Conservation (phyloP, 768 basidiomycete genomes). For the Roridomyces roridus region DNA sequence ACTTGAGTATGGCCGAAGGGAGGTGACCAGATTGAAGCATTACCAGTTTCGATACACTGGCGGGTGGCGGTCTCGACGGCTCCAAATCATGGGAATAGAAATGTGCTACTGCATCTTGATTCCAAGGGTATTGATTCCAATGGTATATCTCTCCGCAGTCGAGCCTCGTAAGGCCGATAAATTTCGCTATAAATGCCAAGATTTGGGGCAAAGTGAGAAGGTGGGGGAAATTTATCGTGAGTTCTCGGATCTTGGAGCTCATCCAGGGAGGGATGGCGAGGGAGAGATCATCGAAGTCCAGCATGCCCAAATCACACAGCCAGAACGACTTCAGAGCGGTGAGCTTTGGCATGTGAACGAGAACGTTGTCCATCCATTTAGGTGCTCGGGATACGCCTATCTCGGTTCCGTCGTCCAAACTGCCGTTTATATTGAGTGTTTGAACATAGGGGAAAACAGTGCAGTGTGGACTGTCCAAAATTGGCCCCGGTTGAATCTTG, state of each 20-base stretch:
- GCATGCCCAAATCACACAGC: background rate
- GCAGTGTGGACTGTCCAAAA: background rate
- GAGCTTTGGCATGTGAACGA: background rate
- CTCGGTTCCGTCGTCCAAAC: background rate
- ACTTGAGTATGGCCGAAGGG: background rate
- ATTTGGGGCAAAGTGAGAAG: no score
- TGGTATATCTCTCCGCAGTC: no score
- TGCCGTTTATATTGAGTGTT: background rate
- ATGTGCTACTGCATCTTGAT: no score
- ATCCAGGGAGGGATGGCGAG: background rate
- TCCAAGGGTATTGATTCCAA: no score
- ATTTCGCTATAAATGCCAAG: no score
- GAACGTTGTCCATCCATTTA: background rate
- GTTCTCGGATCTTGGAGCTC: background rate
- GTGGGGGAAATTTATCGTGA: background rate
- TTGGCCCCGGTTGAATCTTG: no score
- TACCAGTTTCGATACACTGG: no score
- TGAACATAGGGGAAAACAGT: slow-evolving; percentile 1
- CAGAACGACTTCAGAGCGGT: background rate
- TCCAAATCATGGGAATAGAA: background rate
- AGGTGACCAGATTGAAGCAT: background rate
- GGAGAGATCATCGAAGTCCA: background rate
- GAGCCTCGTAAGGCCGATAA: no score
- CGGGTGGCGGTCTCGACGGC: no score
- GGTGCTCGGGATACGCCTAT: no score